Evolutionary conservation across 805 yeast genomes (phyloP).

Genomic region (Komagataella populi): DNA sequence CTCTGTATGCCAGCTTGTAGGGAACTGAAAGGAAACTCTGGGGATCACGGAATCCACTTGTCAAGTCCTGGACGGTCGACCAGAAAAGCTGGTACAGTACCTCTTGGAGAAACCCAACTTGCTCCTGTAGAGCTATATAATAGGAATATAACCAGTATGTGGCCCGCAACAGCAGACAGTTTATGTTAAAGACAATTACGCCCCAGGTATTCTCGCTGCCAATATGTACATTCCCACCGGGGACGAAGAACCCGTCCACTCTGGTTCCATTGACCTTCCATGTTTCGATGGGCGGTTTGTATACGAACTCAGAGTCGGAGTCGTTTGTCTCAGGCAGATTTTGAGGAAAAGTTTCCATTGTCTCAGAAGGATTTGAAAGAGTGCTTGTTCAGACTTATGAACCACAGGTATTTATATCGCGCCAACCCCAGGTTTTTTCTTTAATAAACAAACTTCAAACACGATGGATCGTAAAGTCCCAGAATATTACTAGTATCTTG

Average conservation of each 20-base stretch:
- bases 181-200: neutral
- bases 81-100: neutral
- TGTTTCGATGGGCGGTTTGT: neutral
- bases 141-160: neutral
- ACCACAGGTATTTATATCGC: neutral
- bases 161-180: neutral
- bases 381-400: neutral
- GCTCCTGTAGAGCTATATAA: neutral
- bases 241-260: neutral
- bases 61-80: neutral
- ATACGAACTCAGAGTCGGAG: neutral
- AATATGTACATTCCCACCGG: neutral
- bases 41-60: neutral
- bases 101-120: neutral
- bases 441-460: neutral
- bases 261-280: neutral
- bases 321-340: neutral
- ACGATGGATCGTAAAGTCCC: neutral
- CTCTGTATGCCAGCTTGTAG: constrained; percentile 7
- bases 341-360: neutral
- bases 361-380: neutral
- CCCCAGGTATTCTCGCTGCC: neutral
- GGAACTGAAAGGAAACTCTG: constrained; percentile 3
- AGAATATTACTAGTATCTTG: too few species aligned
- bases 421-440: neutral